phyloP scores from a whole-genome alignment of 176 grass and related monocot species.

The Oryza officinalis region DNA sequence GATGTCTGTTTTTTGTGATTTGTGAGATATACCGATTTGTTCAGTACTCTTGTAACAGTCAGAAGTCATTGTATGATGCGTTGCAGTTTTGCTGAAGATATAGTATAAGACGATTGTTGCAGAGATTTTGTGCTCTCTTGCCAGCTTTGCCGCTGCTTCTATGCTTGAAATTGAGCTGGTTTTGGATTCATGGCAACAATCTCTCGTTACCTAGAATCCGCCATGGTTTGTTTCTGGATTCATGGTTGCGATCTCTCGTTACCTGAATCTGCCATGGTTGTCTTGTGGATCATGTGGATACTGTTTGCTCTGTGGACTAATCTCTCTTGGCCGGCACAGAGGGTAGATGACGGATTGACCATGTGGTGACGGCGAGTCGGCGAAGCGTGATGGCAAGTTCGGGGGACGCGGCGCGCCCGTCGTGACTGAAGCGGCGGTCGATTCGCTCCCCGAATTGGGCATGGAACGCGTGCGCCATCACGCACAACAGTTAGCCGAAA shows the following conservation, averaged over 20 bases:
- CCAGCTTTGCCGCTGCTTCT: not conserved
- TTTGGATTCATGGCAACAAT: not conserved
- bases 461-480: not conserved
- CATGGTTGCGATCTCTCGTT: not conserved
- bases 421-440: not conserved
- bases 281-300: not conserved
- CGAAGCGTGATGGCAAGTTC: not conserved
- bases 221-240: not conserved
- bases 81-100: not conserved
- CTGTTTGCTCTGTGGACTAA: too few relatives aligned
- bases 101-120: not conserved
- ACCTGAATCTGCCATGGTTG: not conserved
- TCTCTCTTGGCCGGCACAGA: not conserved
- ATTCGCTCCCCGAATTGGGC: not conserved
- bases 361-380: not conserved
- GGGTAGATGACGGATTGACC: too few relatives aligned
- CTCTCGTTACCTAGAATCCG: not conserved
- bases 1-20: constrained; percentile 35
- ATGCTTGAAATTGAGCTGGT: not conserved
- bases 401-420: not conserved
- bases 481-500: not conserved
- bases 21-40: constrained; percentile 25
- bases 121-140: not conserved
- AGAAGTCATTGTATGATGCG: not conserved
- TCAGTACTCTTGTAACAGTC: constrained; percentile 1